These are phyloP conservation scores for Papiliotrema laurentii DNA, from an alignment of 1,284 basidiomycete species.

Conservation along the genomic window DNA sequence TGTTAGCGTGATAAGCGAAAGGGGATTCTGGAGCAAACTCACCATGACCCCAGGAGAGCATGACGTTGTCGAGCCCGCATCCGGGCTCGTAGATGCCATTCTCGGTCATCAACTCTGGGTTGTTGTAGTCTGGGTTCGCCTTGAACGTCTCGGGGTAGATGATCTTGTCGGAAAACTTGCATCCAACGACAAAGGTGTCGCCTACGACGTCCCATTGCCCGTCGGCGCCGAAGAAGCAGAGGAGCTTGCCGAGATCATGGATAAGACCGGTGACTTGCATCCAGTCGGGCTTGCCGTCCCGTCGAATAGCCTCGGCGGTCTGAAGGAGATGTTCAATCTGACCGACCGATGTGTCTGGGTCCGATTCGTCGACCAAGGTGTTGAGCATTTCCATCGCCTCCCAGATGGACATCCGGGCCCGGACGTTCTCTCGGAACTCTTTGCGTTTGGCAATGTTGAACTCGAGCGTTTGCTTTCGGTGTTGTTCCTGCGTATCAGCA, in stretches of 20 bases:
- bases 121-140: conserved; percentile 67
- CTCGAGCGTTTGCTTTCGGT: conserved; percentile 80
- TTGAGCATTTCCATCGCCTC: conserved; percentile 86
- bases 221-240: conserved; percentile 66
- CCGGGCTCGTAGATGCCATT: conserved; percentile 76
- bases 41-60: conserved; percentile 83
- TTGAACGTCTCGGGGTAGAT: conserved; percentile 81
- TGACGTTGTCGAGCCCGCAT: conserved; percentile 84
- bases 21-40: conserved; percentile 12
- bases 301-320: conserved; percentile 84
- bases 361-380: conserved; percentile 74
- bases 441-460: conserved; percentile 69
- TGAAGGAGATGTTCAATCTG: conserved; percentile 89
- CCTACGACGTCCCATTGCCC: conserved; percentile 92
- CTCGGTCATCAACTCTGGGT: conserved; percentile 70
- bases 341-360: conserved; percentile 53
- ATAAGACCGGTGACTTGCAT: conserved; percentile 79
- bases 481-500: conserved; percentile 59
- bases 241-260: conserved; percentile 80
- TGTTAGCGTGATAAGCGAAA: neutral
- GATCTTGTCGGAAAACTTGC: conserved; percentile 74
- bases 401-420: conserved; percentile 59
- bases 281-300: conserved; percentile 72
- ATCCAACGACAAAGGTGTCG: conserved; percentile 84
- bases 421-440: conserved; percentile 26